Base-by-base conservation (phyloP, 2,329 filamentous ascomycete genomes). In the Botrytis deweyae region DNA sequence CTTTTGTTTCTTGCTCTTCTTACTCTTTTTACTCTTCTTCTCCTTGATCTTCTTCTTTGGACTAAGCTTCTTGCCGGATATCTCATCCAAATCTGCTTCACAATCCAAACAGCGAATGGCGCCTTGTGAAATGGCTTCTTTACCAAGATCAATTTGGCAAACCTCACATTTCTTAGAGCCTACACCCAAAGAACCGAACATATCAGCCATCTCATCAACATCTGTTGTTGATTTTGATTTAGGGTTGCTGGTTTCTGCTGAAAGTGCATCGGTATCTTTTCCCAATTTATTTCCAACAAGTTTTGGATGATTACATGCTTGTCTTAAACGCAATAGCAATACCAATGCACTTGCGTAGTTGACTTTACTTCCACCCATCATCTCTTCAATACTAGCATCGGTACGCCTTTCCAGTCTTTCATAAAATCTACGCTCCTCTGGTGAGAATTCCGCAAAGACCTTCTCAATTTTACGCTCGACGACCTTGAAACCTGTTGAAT, bases 271-370 rank as follows among this genome's bases (percentile, higher is more conserved):
- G 78, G 92, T 94, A 81, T 99, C 96, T 77, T 93, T 93, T 72
- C 91, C 91, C 73, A 98, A 86, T 80, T 97, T 95, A 76, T 91
- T 91, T 77, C 93, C 93, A 20, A 97, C 92, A 64, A 99, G 86
- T 77, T 94, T 91, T 0, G 95, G 94, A 81, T 99, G 96, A 80
- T 99, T 97, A 82, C 96, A 99, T 33, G 94, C 93, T 82, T 99
- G 96, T 74, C 96, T 89, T 75, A 99, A 86, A 58, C 96, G 91
- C 73, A 99, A 85, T n/a, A 99, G 88, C 75, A 99, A 85, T 20
- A 97, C 95, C 80, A 99, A 89, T 29, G 96, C 96, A 79, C 94
- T 97, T 74, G 97, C 95, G 81, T 98, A 98, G 84, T 94, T 97
- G 71, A 95, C 85, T 80, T 93, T 90, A 42, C 87, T 90, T 10